A percentile compares a stretch with the other conserved stretches of the same genome.
phyloP scores from a whole-genome alignment of 495 filamentous ascomycete genomes.

The Thozetella sp. region DNA sequence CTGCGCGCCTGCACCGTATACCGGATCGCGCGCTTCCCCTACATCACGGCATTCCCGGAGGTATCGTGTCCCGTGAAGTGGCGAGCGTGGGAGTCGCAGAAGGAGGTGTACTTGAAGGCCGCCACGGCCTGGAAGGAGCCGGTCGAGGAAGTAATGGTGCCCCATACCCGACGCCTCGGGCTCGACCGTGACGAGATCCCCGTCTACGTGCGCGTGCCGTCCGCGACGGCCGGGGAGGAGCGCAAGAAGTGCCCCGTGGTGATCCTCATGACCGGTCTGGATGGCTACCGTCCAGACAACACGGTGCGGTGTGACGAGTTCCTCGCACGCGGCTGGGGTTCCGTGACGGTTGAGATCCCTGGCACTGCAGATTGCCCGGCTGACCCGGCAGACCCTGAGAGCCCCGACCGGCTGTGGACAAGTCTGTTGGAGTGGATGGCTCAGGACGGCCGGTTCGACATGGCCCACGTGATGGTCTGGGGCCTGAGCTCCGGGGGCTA shows the following conservation, averaged over 20 bases:
- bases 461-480: constrained; percentile 66
- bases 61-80: constrained; percentile 51
- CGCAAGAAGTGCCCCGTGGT: constrained; percentile 54
- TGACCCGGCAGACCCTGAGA: constrained; percentile 47
- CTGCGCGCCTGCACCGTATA: constrained; percentile 72
- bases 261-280: constrained; percentile 74
- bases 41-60: constrained; percentile 49
- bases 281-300: constrained; percentile 80
- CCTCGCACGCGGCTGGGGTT: constrained; percentile 59
- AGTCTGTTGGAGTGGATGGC: constrained; percentile 70
- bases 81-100: constrained; percentile 68
- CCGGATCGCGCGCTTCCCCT: constrained; percentile 76
- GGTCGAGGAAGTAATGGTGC: constrained; percentile 61
- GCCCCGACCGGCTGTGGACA: constrained; percentile 60
- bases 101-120: constrained; percentile 63
- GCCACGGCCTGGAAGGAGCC: constrained; percentile 54
- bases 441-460: constrained; percentile 59
- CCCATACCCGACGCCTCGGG: constrained; percentile 50
- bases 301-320: constrained; percentile 72
- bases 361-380: constrained; percentile 81
- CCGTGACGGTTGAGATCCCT: constrained; percentile 72
- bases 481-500: constrained; percentile 76
- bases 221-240: constrained; percentile 16
- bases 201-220: constrained; percentile 64
- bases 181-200: constrained; percentile 62